These are phyloP conservation scores for Nepenthes alata DNA, from an alignment of 179 eudicot genomes.

Conservation along the genomic window DNA sequence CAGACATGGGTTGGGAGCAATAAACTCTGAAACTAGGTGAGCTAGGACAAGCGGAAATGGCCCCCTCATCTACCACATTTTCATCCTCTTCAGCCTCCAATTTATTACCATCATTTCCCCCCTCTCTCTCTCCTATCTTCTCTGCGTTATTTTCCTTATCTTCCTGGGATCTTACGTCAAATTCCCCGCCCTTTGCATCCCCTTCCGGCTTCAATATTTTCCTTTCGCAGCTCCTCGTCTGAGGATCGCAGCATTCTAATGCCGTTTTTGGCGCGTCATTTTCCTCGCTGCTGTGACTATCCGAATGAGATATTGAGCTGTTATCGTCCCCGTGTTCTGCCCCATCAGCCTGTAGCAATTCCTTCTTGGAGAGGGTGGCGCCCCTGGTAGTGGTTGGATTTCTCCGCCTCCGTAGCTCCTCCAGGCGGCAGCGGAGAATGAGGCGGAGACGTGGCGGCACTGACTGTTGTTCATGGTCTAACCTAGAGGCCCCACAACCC, in stretches of 20 bases:
- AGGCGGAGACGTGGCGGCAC: neutral
- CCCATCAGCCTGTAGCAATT: neutral
- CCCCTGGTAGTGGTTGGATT: neutral
- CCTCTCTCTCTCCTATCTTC: neutral
- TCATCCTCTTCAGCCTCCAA: neutral
- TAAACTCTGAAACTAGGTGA: conserved; percentile 2
- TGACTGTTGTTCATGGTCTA: neutral
- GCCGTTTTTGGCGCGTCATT: no score
- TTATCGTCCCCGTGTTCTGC: neutral
- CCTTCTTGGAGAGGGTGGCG: conserved; percentile 2
- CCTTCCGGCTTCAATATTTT: neutral
- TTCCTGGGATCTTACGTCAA: neutral
- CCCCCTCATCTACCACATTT: neutral
- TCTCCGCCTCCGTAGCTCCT: neutral
- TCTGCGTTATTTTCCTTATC: neutral
- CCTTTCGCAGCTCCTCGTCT: no score
- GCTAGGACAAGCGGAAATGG: neutral
- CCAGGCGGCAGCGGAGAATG: neutral
- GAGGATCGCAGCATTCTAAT: no score
- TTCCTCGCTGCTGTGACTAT: neutral
- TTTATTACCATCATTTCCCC: neutral
- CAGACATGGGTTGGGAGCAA: neutral
- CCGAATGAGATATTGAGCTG: neutral
- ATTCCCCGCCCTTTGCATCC: neutral
- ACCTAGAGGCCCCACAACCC: neutral